Evolutionary conservation across 208 protist species (phyloP).

Genomic region (Leishmania gerbilli): DNA sequence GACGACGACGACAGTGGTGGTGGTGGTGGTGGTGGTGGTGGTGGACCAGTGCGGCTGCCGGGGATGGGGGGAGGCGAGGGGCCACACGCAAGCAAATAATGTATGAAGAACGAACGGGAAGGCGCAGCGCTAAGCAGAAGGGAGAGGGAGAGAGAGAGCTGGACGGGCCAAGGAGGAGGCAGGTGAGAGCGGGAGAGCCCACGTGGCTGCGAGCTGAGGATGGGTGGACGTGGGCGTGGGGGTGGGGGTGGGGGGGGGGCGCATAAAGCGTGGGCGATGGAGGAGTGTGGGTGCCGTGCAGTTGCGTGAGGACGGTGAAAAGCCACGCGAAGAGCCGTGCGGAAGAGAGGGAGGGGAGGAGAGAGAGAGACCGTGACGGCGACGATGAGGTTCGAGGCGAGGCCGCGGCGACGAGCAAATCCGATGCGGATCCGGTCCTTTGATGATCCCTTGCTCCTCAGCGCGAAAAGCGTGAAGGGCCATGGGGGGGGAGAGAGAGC

Average conservation of each 20-base stretch:
- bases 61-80: background rate
- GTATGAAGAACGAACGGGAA: too few species aligned
- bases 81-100: background rate
- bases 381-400: background rate
- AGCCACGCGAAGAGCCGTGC: background rate
- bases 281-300: background rate
- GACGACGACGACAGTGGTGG: background rate
- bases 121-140: background rate
- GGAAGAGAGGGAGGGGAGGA: background rate
- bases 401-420: background rate
- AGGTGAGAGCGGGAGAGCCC: background rate
- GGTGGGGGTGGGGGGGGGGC: too few species aligned
- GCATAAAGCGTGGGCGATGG: too few species aligned
- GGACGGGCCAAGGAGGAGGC: background rate
- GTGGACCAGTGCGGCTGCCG: background rate
- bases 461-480: background rate
- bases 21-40: background rate
- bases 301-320: background rate
- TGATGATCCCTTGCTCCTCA: background rate
- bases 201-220: background rate
- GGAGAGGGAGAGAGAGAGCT: too few species aligned
- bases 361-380: background rate
- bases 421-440: background rate
- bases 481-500: background rate
- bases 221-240: too few species aligned